Evolutionary conservation across 495 filamentous ascomycete genomes (phyloP).

Genomic region (Neurospora sp.): DNA sequence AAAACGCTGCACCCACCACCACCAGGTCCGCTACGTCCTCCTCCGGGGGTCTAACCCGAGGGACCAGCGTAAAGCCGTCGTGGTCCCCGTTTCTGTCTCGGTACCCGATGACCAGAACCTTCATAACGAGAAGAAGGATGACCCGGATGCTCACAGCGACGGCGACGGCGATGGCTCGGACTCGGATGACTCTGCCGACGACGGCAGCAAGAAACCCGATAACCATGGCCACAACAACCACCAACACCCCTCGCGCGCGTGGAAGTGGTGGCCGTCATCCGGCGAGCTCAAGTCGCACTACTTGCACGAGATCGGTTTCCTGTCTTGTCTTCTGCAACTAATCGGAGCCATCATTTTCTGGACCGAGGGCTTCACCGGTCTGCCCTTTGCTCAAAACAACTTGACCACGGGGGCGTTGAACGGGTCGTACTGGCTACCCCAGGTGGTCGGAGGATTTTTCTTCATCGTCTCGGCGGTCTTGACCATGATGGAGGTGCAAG

Average conservation of each 20-base stretch:
- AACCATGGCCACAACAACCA: neutral
- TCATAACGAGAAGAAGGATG: neutral
- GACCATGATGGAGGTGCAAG: conserved; percentile 63
- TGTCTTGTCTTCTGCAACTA: conserved; percentile 52
- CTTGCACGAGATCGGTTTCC: conserved; percentile 56
- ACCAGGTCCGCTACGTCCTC: conserved; percentile 5
- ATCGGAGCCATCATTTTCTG: conserved; percentile 57
- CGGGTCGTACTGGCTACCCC: conserved; percentile 57
- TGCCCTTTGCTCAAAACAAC: conserved; percentile 46
- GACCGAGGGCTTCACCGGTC: conserved; percentile 55
- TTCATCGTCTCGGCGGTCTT: conserved; percentile 51
- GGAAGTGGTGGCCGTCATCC: conserved; percentile 52
- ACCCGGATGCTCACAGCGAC: neutral
- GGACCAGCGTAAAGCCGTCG: neutral
- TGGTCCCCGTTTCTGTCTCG: neutral
- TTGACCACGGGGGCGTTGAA: conserved; percentile 26
- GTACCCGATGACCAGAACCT: neutral
- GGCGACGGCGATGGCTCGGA: neutral
- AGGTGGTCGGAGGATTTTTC: conserved; percentile 55
- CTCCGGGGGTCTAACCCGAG: neutral
- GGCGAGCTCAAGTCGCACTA: conserved; percentile 52
- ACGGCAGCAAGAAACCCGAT: neutral
- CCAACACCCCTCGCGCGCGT: conserved; percentile 17
- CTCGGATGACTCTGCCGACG: neutral
- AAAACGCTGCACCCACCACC: conserved; percentile 47